A percentile compares a stretch with the other conserved stretches of the same genome.
These are phyloP conservation scores for Apiospora sp. DNA, from an alignment of 2,329 filamentous ascomycete genomes.

Conservation along the genomic window DNA sequence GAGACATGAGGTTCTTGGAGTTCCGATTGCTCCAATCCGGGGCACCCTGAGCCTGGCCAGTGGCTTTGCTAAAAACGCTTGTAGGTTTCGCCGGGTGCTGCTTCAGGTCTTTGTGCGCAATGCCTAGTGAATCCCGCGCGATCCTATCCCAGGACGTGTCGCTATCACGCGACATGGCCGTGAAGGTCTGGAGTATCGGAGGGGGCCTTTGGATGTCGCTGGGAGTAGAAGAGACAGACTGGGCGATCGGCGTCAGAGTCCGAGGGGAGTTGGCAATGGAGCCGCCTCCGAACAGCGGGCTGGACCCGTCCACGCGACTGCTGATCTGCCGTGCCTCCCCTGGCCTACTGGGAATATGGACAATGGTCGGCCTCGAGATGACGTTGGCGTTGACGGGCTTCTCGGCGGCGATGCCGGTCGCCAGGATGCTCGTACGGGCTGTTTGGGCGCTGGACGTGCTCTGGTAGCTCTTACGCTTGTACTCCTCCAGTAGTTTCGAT, in stretches of 20 bases:
- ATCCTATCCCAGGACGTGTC: constrained; percentile 38
- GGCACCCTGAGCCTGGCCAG: not conserved
- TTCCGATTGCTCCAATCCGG: not conserved
- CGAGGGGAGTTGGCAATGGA: constrained; percentile 37
- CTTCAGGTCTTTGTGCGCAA: constrained; percentile 37
- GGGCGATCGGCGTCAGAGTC: constrained; percentile 32
- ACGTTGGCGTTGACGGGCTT: constrained; percentile 38
- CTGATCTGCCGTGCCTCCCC: constrained; percentile 41
- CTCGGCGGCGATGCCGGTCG: constrained; percentile 36
- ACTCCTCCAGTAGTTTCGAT: constrained; percentile 29
- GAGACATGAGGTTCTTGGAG: constrained; percentile 24
- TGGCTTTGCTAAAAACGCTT: constrained; percentile 47
- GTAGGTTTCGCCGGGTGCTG: constrained; percentile 18
- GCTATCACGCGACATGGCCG: constrained; percentile 29
- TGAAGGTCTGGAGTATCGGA: constrained; percentile 27
- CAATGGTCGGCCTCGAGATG: constrained; percentile 41
- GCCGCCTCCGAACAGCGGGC: constrained; percentile 39
- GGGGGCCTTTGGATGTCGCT: constrained; percentile 28
- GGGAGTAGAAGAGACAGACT: constrained; percentile 24
- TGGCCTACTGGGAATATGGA: constrained; percentile 43
- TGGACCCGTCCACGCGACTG: constrained; percentile 36
- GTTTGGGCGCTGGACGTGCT: constrained; percentile 38
- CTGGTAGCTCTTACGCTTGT: constrained; percentile 37
- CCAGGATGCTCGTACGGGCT: constrained; percentile 42
- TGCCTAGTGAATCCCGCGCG: constrained; percentile 39